Percentiles rank a stretch among this genome's conserved stretches.
Evolutionary conservation across 208 protist genomes (phyloP).

Genomic region (Wallacemonas sp.): DNA sequence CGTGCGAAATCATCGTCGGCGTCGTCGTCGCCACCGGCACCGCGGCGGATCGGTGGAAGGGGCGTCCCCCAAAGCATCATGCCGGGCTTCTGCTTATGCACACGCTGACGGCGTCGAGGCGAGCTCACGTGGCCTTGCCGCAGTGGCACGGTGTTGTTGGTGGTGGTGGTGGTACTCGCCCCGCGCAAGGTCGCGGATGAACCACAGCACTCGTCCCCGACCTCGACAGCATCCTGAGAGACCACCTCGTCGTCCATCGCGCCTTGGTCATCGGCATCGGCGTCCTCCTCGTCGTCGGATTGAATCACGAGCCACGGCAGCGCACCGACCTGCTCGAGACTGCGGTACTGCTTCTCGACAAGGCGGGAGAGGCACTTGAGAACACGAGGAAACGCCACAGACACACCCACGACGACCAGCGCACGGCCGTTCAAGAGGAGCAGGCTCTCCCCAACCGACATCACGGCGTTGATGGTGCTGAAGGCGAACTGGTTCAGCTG

Average conservation of each 20-base stretch:
- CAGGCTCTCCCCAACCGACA: constrained; percentile 25
- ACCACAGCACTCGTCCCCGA: background rate
- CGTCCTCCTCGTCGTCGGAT: constrained; percentile 10
- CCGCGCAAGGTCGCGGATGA: background rate
- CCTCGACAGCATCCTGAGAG: too few relatives aligned
- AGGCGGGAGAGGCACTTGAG: background rate
- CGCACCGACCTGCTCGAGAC: constrained; percentile 7
- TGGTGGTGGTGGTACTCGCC: background rate
- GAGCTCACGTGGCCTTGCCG: background rate
- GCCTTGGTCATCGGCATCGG: background rate
- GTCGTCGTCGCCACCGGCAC: constrained; percentile 15
- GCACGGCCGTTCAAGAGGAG: constrained; percentile 13
- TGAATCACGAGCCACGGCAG: constrained; percentile 16
- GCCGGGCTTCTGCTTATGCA: constrained; percentile 1
- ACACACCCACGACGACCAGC: constrained; percentile 8
- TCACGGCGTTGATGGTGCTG: constrained; percentile 26
- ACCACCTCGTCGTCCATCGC: background rate
- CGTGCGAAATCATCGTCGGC: constrained; percentile 18
- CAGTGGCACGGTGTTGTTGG: background rate
- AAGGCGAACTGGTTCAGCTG: constrained; percentile 60
- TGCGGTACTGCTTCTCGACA: constrained; percentile 10
- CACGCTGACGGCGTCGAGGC: background rate
- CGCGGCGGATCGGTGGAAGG: background rate
- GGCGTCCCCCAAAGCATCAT: constrained; percentile 12
- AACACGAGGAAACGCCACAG: background rate